Evolutionary conservation across 139 green algal genomes (phyloP).

Genomic region (Coelastrella sp.): DNA sequence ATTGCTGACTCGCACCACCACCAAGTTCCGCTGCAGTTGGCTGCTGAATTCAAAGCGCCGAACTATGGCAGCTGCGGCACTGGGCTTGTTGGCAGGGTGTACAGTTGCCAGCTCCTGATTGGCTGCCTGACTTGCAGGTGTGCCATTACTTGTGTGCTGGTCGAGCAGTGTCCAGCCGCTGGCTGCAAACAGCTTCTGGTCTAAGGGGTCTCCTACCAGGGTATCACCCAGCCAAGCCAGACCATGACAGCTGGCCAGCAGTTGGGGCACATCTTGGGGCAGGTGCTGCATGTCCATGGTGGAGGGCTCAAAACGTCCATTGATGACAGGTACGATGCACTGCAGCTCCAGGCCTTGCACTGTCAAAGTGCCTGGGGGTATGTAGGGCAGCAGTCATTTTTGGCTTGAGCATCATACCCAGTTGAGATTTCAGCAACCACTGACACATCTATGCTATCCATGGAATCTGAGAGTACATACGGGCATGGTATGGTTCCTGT

Average conservation of each 20-base stretch:
- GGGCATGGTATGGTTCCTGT: no score
- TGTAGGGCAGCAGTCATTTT: no score
- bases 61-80: constrained; percentile 49
- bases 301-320: constrained; percentile 23
- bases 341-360: constrained; percentile 75
- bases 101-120: constrained; percentile 48
- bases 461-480: no score
- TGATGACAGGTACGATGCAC: constrained; percentile 61
- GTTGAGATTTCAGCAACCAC: no score
- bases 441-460: no score
- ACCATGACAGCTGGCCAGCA: constrained; percentile 78
- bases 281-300: constrained; percentile 36
- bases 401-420: no score
- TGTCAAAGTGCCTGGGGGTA: constrained; percentile 76
- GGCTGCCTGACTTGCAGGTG: constrained; percentile 11
- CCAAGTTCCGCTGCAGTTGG: constrained; percentile 72
- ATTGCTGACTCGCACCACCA: constrained; percentile 57
- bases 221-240: constrained; percentile 63
- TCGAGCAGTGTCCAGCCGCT: constrained; percentile 71
- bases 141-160: background rate
- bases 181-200: constrained; percentile 75
- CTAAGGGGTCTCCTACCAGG: constrained; percentile 78
- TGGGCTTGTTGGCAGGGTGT: constrained; percentile 47
- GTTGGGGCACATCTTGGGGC: constrained; percentile 54
- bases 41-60: constrained; percentile 76